Conservation (phyloP, 2,329 filamentous ascomycete genomes). For the Chlorencoelia australis region DNA sequence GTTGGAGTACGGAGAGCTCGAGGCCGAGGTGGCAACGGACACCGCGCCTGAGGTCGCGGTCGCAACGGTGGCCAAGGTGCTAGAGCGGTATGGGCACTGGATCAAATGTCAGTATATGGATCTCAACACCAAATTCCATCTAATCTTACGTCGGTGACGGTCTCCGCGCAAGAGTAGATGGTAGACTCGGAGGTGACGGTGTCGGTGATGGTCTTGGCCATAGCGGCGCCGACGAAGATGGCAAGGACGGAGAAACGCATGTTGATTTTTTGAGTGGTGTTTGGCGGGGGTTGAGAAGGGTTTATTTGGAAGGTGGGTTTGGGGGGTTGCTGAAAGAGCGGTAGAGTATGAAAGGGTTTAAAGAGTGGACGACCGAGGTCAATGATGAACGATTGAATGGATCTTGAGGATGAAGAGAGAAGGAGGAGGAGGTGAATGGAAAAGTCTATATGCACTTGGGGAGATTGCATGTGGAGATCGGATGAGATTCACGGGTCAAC, state of each 20-base stretch:
- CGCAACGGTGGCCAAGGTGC: constrained; percentile 4
- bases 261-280: constrained; percentile 6
- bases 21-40: constrained; percentile 1
- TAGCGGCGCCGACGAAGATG: constrained; percentile 8
- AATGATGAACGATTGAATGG: constrained; percentile 14
- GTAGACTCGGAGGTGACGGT: constrained; percentile 8
- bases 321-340: constrained; percentile 17
- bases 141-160: constrained; percentile 1
- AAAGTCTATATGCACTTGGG: constrained; percentile 14
- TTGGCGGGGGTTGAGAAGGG: constrained; percentile 1
- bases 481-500: neutral
- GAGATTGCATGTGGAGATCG: constrained; percentile 12
- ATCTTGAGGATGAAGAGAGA: constrained; percentile 18
- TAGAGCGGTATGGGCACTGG: constrained; percentile 7
- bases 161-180: constrained; percentile 7
- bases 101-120: neutral
- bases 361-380: constrained; percentile 28
- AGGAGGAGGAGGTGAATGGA: constrained; percentile 6
- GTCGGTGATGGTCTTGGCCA: constrained; percentile 7
- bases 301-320: constrained; percentile 4
- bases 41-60: neutral
- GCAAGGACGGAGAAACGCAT: constrained; percentile 14
- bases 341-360: constrained; percentile 9
- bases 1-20: neutral
- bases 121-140: neutral